Conservation (phyloP, 306 rosid species). For the Malus sylvestris region DNA sequence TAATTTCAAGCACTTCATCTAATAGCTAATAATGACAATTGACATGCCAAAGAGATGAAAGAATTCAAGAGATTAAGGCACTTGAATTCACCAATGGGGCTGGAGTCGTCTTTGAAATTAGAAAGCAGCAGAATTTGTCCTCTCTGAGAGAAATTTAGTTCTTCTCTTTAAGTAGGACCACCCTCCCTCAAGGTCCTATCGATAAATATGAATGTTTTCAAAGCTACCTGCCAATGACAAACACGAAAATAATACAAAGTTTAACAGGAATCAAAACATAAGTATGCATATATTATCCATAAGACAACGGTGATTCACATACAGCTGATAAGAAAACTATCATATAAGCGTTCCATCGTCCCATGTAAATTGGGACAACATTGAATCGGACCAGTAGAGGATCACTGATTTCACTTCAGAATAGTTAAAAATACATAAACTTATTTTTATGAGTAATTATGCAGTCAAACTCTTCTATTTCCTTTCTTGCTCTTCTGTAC, state of each 20-base stretch:
- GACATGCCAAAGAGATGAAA: constrained; percentile 8
- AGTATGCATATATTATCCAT: not conserved
- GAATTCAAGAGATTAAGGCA: constrained; percentile 17
- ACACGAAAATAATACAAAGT: constrained; percentile 1
- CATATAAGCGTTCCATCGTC: not conserved
- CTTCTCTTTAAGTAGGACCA: constrained; percentile 92
- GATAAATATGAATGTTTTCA: constrained; percentile 80
- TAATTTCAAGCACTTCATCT: not conserved
- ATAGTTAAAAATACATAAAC: not conserved
- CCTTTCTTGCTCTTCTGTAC: no score
- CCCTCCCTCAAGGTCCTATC: constrained; percentile 96
- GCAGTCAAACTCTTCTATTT: no score
- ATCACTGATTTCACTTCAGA: not conserved
- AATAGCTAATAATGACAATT: constrained; percentile 12
- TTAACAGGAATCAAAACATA: not conserved
- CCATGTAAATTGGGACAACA: not conserved
- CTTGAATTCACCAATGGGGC: constrained; percentile 72
- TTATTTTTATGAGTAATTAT: not conserved
- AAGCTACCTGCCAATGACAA: constrained; percentile 62
- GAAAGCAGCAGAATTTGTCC: constrained; percentile 83
- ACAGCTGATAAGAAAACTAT: not conserved
- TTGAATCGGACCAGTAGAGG: not conserved
- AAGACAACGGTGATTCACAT: not conserved
- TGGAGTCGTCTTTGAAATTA: constrained; percentile 94
- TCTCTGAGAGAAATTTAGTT: constrained; percentile 80